Percentiles rank a stretch among this genome's conserved stretches.
These are phyloP conservation scores for Oenanthe javanica DNA, from an alignment of 140 eudicot species.

Conservation along the genomic window DNA sequence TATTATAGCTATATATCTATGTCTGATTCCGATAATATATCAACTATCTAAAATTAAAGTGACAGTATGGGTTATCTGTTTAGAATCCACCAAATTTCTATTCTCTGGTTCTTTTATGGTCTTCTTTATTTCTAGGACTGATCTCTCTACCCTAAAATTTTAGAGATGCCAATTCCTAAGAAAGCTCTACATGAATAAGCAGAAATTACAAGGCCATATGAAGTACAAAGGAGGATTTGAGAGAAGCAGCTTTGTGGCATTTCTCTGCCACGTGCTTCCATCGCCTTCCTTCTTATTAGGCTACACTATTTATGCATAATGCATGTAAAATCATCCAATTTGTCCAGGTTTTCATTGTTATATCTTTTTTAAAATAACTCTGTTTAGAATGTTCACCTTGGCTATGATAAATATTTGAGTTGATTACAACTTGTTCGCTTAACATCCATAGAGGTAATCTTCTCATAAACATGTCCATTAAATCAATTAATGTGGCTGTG, in stretches of 20 bases:
- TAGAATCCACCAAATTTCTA: no score
- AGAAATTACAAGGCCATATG: no score
- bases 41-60: not conserved
- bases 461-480: not conserved
- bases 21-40: not conserved
- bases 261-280: not conserved
- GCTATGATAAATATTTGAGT: not conserved
- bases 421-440: not conserved
- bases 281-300: not conserved
- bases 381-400: not conserved
- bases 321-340: not conserved
- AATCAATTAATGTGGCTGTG: not conserved
- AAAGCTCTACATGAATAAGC: no score
- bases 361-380: no score
- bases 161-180: no score
- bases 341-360: not conserved
- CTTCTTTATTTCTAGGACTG: no score
- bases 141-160: no score
- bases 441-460: not conserved
- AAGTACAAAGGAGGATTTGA: no score
- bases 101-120: no score
- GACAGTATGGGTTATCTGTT: no score
- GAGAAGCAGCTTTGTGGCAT: no score
- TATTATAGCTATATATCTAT: not conserved
- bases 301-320: not conserved